These are phyloP conservation scores for Crucihimalaya himalaica DNA, from an alignment of 345 rosid species.

Conservation along the genomic window DNA sequence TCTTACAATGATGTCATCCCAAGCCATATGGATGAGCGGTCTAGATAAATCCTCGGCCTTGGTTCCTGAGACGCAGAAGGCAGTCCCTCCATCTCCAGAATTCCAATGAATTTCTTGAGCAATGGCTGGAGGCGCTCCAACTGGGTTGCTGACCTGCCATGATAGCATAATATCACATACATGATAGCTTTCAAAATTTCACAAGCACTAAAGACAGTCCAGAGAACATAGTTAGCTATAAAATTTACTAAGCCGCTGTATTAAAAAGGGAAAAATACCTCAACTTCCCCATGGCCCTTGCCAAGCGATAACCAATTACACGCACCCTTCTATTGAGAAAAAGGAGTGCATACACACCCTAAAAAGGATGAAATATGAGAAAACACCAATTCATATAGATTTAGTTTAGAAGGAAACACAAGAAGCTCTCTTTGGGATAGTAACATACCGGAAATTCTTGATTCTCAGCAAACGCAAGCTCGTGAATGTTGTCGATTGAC, in stretches of 20 bases:
- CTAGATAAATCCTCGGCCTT: conserved; percentile 71
- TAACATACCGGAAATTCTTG: conserved; percentile 86
- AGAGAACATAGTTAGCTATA: neutral
- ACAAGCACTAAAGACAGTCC: conserved; percentile 7
- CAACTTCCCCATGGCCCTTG: conserved; percentile 86
- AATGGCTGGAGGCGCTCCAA: conserved; percentile 94
- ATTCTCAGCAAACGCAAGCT: conserved; percentile 84
- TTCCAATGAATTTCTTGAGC: conserved; percentile 71
- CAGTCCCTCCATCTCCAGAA: conserved; percentile 77
- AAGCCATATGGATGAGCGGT: conserved; percentile 80
- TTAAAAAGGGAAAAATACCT: conserved; percentile 52
- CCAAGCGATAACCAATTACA: conserved; percentile 76
- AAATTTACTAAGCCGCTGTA: conserved; percentile 4
- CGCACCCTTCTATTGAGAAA: conserved; percentile 94
- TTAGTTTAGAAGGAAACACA: conserved; percentile 15
- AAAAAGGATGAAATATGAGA: conserved; percentile 20
- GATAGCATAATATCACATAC: conserved; percentile 35
- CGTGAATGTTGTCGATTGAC: conserved; percentile 88
- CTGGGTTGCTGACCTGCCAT: conserved; percentile 73
- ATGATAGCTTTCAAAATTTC: conserved; percentile 18
- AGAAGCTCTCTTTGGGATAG: conserved; percentile 9
- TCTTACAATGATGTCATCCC: conserved; percentile 94
- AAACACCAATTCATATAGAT: conserved; percentile 33
- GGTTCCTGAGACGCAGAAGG: conserved; percentile 59
- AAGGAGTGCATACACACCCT: conserved; percentile 93